Percentiles rank a stretch among this genome's conserved stretches.
These are phyloP conservation scores for Danielia oregonensis DNA, from an alignment of 805 yeast species.

Conservation along the genomic window DNA sequence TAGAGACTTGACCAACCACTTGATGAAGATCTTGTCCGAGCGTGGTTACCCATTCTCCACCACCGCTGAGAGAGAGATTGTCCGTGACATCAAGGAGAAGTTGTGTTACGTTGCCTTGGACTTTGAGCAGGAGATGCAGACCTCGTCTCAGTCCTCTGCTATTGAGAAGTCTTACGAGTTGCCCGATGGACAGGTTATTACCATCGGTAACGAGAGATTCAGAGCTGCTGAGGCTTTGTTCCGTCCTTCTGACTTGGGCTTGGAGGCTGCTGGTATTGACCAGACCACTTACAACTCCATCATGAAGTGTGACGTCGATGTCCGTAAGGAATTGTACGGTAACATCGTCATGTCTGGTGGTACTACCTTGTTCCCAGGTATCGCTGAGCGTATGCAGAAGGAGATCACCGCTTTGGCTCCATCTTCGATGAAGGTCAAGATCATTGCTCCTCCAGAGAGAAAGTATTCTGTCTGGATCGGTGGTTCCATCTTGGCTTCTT, in stretches of 20 bases:
- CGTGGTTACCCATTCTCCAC: conserved; percentile 99
- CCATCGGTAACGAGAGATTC: conserved; percentile 99
- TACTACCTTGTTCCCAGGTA: conserved; percentile 99
- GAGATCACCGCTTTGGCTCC: conserved; percentile 99
- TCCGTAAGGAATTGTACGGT: conserved; percentile 97
- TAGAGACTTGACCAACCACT: conserved; percentile 98
- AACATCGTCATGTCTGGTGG: conserved; percentile 99
- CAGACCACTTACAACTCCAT: conserved; percentile 94
- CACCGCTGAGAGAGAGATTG: conserved; percentile 98
- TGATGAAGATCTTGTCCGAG: conserved; percentile 97
- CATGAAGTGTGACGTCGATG: conserved; percentile 98
- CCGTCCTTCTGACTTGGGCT: conserved; percentile 90
- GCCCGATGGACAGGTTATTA: conserved; percentile 99
- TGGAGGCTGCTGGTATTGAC: conserved; percentile 98
- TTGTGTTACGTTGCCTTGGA: conserved; percentile 98
- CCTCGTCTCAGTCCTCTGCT: conserved; percentile 96
- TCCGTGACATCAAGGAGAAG: conserved; percentile 94
- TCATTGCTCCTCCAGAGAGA: conserved; percentile 99
- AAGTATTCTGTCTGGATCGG: conserved; percentile 99
- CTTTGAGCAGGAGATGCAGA: conserved; percentile 99
- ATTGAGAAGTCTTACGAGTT: conserved; percentile 98
- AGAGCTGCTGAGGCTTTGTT: conserved; percentile 99
- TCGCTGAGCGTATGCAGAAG: conserved; percentile 99
- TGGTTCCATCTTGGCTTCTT: conserved; percentile 98
- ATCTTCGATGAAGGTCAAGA: conserved; percentile 99